Evolutionary conservation across 805 yeast species (phyloP), one percentile per base, ranked within the genome.

Genomic region (Pichia membranifaciens): DNA sequence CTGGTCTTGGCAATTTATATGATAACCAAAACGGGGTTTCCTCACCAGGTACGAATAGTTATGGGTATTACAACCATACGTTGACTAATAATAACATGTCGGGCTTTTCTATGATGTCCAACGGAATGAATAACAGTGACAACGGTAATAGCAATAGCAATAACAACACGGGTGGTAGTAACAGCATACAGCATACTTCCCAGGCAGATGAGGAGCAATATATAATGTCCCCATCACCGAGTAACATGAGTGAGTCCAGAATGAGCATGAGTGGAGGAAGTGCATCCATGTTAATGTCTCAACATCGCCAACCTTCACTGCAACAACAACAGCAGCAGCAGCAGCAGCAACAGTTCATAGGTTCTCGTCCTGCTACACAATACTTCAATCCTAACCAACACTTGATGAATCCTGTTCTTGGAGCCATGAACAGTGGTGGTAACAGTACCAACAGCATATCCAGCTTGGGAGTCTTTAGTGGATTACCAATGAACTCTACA

Each of bases 361-460:
- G 38, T 44, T 41, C 43, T 4, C 20, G 47, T 9, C 38, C 47
- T n/a, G 31, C 47, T 13, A 29, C 43, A 20, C 43, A 44, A 20
- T 44, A 44, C 12, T 22, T 25, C 34, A 25, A 17, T 13, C 15
- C 41, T 5, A 28, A 40, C 21, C 39, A 36, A 12, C 40, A 45
- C 20, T 31, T 46, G 23, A 29, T 42, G 1, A 38, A 47, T 37
- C 50, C 50, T 28, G 29, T 42, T 12, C 28, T 47, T 12, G 50
- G 50, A 38, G 37, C 50, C 5, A 47, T 47, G 50, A 38, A 25
- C 22, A 40, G 37, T 17, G 33, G 25, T 36, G 34, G 34, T 37
- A 41, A 37, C 18, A 15, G 39, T n/a, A 16, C 33, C 15, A 25
- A 22, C 17, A 25, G n/a, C 21, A 46, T 41, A 22, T 18, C 43